phyloP scores from a whole-genome alignment of 345 rosid genomes.

The Limnanthes douglasii region DNA sequence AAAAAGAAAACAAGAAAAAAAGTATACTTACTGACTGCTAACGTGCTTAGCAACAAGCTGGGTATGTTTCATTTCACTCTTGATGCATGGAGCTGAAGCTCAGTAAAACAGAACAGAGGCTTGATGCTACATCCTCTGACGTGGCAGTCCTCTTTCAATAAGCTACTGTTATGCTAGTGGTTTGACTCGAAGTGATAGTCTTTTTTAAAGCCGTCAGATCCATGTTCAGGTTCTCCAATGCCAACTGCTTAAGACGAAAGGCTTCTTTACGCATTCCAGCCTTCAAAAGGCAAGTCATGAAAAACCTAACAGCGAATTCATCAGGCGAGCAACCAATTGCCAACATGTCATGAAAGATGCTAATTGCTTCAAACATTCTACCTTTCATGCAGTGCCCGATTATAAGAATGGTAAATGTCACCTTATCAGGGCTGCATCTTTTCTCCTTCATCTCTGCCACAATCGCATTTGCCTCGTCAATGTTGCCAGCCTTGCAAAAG shows the following conservation, averaged over 20 bases:
- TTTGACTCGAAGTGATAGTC: conserved; percentile 15
- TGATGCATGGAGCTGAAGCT: conserved; percentile 5
- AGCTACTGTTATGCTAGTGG: conserved; percentile 34
- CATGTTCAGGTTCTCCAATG: conserved; percentile 20
- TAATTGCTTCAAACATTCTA: conserved; percentile 67
- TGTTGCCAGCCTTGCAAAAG: conserved; percentile 80
- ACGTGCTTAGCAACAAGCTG: conserved; percentile 11
- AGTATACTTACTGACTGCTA: conserved; percentile 27
- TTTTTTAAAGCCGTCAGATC: conserved; percentile 19
- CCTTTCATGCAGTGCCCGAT: conserved; percentile 94
- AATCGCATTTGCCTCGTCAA: conserved; percentile 64
- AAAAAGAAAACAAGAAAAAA: neutral
- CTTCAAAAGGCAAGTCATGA: conserved; percentile 68
- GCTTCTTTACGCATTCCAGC: conserved; percentile 91
- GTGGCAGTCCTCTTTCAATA: conserved; percentile 19
- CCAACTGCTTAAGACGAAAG: conserved; percentile 22
- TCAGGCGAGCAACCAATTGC: conserved; percentile 70
- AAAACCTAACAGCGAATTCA: conserved; percentile 35
- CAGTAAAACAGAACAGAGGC: neutral
- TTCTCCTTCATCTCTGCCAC: conserved; percentile 60
- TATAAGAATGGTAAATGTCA: conserved; percentile 83
- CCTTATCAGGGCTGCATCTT: conserved; percentile 68
- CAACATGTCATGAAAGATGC: conserved; percentile 62
- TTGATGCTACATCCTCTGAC: neutral
- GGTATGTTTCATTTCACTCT: conserved; percentile 5